Evolutionary conservation across 306 rosid species (phyloP).

Genomic region (Sesbania bispinosa): DNA sequence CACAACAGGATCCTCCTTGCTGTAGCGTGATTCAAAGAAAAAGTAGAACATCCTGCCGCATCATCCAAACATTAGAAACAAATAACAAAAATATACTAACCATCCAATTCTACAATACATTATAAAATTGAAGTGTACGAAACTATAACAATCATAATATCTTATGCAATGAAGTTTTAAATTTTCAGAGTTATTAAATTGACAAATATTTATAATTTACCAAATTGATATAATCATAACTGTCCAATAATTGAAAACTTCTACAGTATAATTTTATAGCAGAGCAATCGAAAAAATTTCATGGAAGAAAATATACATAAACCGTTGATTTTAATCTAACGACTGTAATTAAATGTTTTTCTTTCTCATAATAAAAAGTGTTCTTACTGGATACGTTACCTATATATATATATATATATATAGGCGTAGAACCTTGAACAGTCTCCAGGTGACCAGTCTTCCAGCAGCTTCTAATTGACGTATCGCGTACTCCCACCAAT

Average conservation of each 20-base stretch:
- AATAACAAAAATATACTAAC: not conserved
- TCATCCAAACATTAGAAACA: not conserved
- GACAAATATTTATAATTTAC: not conserved
- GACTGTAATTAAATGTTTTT: too few relatives aligned
- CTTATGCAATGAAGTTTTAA: not conserved
- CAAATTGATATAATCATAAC: not conserved
- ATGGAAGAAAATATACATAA: too few relatives aligned
- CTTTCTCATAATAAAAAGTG: too few relatives aligned
- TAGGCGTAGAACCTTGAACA: too few relatives aligned
- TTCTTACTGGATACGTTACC: too few relatives aligned
- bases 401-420: too few relatives aligned
- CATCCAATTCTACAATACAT: not conserved
- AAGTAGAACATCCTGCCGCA: slow-evolving; percentile 77
- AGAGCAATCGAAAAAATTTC: not conserved
- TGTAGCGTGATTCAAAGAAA: slow-evolving; percentile 71
- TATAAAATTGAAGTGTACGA: not conserved
- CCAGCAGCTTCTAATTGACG: too few relatives aligned
- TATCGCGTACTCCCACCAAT: too few relatives aligned
- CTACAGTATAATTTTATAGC: not conserved
- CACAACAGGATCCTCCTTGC: slow-evolving; percentile 51
- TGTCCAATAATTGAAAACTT: not conserved
- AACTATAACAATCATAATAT: not conserved
- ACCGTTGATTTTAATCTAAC: too few relatives aligned
- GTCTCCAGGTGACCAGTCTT: too few relatives aligned
- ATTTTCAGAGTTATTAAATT: not conserved